Conservation (phyloP, 768 basidiomycete genomes). For the Cantharellus cinnabarinus region DNA sequence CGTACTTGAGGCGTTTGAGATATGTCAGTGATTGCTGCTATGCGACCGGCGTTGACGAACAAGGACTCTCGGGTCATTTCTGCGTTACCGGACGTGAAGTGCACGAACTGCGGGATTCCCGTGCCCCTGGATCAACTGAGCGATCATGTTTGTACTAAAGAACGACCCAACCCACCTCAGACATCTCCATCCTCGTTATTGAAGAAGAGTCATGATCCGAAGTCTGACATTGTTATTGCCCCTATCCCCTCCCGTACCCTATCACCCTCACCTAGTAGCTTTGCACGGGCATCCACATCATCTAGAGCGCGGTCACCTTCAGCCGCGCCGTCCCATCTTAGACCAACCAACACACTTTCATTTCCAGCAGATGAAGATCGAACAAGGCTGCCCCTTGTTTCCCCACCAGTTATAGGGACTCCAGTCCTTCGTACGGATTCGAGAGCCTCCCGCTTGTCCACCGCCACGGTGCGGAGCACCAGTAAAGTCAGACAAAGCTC, state of each 20-base stretch:
- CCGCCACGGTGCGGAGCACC: background rate
- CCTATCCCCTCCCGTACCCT: background rate
- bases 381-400: background rate
- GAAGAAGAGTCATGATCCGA: too few species aligned
- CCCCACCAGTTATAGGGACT: background rate
- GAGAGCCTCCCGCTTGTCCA: background rate
- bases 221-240: background rate
- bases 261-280: background rate
- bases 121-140: conserved; percentile 56
- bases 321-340: background rate
- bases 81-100: conserved; percentile 64
- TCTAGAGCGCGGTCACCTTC: background rate
- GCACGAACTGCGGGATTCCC: conserved; percentile 50
- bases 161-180: background rate
- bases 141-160: conserved; percentile 48
- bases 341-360: background rate
- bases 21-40: conserved; percentile 7
- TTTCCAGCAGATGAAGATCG: background rate
- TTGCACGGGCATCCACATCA: background rate
- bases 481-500: too few species aligned
- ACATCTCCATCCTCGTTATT: background rate
- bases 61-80: conserved; percentile 37
- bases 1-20: background rate
- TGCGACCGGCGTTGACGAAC: conserved; percentile 12
- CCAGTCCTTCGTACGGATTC: background rate